Evolutionary conservation across 129 eudicot species (phyloP).

Genomic region (Calendula officinalis): DNA sequence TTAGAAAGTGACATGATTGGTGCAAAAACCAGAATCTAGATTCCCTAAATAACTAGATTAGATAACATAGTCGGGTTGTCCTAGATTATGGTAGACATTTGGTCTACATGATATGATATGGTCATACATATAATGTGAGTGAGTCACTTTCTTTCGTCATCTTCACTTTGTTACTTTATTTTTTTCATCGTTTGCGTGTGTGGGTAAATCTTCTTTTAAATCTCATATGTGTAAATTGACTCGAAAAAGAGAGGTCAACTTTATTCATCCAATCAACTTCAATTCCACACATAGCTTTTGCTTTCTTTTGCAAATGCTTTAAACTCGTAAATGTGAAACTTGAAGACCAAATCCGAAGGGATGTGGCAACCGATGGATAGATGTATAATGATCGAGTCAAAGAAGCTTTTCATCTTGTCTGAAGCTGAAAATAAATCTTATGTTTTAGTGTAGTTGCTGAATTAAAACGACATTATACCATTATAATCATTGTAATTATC

Average conservation of each 20-base stretch:
- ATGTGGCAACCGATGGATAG: conserved; percentile 20
- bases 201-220: conserved; percentile 22
- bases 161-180: conserved; percentile 25
- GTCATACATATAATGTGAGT: not conserved
- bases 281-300: conserved; percentile 31
- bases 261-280: conserved; percentile 33
- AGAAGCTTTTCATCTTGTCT: conserved; percentile 25
- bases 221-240: conserved; percentile 22
- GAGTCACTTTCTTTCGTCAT: conserved; percentile 30
- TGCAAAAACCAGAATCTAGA: conserved; percentile 20
- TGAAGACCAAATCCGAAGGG: conserved; percentile 22
- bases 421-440: conserved; percentile 13
- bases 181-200: conserved; percentile 26
- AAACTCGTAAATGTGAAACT: conserved; percentile 32
- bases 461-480: not conserved
- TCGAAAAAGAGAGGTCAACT: conserved; percentile 18
- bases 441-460: conserved; percentile 2
- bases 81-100: conserved; percentile 12
- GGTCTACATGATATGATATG: conserved; percentile 39
- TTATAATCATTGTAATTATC: not conserved
- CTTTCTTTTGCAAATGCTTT: conserved; percentile 31
- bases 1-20: conserved; percentile 15
- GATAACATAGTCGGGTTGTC: conserved; percentile 36
- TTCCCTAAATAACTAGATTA: conserved; percentile 20
- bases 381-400: conserved; percentile 20